phyloP scores from a whole-genome alignment of 495 filamentous ascomycete species.

The Penicillium alfredii region DNA sequence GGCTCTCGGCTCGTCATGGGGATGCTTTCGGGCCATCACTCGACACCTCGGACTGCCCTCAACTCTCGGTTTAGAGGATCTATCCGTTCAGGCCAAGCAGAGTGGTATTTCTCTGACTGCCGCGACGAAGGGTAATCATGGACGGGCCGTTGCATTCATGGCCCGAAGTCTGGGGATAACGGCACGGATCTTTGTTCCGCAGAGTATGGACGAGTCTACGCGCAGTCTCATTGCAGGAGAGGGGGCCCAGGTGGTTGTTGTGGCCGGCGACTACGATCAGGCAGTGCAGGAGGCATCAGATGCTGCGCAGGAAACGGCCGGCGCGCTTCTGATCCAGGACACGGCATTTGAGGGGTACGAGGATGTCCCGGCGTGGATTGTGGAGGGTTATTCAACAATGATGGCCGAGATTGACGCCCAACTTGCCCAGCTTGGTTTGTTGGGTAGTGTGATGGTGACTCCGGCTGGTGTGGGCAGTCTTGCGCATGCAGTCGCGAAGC shows the following conservation, averaged over 20 bases:
- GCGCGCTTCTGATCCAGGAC: constrained; percentile 57
- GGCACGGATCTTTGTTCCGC: constrained; percentile 52
- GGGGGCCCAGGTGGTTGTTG: constrained; percentile 47
- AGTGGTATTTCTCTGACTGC: constrained; percentile 37
- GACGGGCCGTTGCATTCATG: constrained; percentile 62
- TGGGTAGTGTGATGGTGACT: constrained; percentile 41
- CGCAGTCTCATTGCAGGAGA: constrained; percentile 50
- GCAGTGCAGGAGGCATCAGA: constrained; percentile 43
- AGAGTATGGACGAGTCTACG: constrained; percentile 45
- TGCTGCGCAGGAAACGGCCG: constrained; percentile 22
- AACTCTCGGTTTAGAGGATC: constrained; percentile 29
- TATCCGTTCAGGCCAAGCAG: constrained; percentile 32
- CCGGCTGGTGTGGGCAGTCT: constrained; percentile 63
- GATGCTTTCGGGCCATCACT: constrained; percentile 50
- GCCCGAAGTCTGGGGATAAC: constrained; percentile 47
- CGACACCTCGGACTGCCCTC: constrained; percentile 32
- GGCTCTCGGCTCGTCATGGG: constrained; percentile 73
- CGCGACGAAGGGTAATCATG: constrained; percentile 68
- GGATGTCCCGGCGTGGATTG: constrained; percentile 62
- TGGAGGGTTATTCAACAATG: constrained; percentile 68
- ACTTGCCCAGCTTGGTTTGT: constrained; percentile 25
- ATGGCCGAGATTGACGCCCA: constrained; percentile 56
- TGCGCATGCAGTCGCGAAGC: constrained; percentile 52
- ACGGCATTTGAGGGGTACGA: constrained; percentile 57
- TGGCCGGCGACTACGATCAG: constrained; percentile 55